Conservation (phyloP, 2,329 filamentous ascomycete species). For the Penicillium verrucosum region DNA sequence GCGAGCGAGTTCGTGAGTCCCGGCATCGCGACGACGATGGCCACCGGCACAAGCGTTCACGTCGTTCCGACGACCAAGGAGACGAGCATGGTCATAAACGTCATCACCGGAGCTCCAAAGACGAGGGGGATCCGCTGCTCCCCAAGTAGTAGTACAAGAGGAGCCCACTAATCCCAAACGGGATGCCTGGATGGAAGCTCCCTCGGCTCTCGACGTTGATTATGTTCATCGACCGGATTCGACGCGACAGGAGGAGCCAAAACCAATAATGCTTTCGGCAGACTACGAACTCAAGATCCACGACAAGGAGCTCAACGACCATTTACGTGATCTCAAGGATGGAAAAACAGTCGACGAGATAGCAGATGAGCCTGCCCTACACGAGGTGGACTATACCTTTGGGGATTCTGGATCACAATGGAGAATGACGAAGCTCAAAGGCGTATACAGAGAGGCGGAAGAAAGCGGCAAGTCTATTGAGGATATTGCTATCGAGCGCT, state of each 20-base stretch:
- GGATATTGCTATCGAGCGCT: conserved; percentile 77
- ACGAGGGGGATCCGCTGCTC: conserved; percentile 36
- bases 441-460: conserved; percentile 75
- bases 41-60: conserved; percentile 64
- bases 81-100: conserved; percentile 51
- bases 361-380: conserved; percentile 52
- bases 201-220: conserved; percentile 77
- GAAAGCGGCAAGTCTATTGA: conserved; percentile 71
- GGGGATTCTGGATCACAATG: conserved; percentile 87
- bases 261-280: conserved; percentile 45
- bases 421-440: conserved; percentile 93
- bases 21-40: conserved; percentile 51
- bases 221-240: conserved; percentile 64
- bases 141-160: conserved; percentile 40
- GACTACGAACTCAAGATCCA: conserved; percentile 71
- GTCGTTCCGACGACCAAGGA: conserved; percentile 53
- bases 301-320: conserved; percentile 74
- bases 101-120: conserved; percentile 41
- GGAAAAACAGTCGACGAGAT: conserved; percentile 55
- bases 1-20: conserved; percentile 35
- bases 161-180: conserved; percentile 54
- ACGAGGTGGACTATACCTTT: conserved; percentile 75
- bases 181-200: conserved; percentile 93
- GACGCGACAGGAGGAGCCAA: conserved; percentile 49
- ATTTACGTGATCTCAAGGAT: conserved; percentile 61